Percentiles rank a stretch among this genome's conserved stretches.
These are phyloP conservation scores for Sextonia rubra DNA, from an alignment of 164 flowering plant species.

Conservation along the genomic window DNA sequence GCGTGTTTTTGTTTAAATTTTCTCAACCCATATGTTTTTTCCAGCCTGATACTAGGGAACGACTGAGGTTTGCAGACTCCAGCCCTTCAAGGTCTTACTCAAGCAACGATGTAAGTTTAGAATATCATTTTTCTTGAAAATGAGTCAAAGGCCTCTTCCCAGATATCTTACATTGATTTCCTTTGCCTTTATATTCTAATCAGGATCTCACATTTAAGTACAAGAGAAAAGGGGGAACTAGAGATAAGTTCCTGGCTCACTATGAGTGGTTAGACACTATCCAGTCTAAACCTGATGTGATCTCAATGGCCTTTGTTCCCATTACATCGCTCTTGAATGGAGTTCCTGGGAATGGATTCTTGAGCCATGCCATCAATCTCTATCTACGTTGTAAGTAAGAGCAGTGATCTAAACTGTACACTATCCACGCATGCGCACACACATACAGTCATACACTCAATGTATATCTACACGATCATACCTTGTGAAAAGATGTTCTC, in stretches of 20 bases:
- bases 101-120: constrained; percentile 53
- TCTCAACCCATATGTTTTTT: constrained; percentile 8
- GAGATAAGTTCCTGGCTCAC: constrained; percentile 45
- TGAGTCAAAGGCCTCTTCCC: neutral
- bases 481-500: too few species aligned
- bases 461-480: too few species aligned
- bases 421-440: too few species aligned
- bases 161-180: neutral
- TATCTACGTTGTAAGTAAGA: constrained; percentile 78
- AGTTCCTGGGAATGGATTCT: constrained; percentile 90
- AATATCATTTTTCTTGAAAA: neutral
- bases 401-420: neutral
- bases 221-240: constrained; percentile 92
- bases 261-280: constrained; percentile 78
- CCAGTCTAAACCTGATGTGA: constrained; percentile 74
- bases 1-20: neutral
- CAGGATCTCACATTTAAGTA: constrained; percentile 54
- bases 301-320: constrained; percentile 91
- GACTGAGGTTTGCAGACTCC: constrained; percentile 65
- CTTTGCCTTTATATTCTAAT: constrained; percentile 3
- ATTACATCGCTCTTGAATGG: constrained; percentile 89
- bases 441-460: too few species aligned
- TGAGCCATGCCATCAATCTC: constrained; percentile 96
- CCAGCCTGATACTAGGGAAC: constrained; percentile 60
- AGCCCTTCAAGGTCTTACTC: constrained; percentile 62